Base-by-base conservation (phyloP, 345 rosid species). In the Hypericum androsaemum region DNA sequence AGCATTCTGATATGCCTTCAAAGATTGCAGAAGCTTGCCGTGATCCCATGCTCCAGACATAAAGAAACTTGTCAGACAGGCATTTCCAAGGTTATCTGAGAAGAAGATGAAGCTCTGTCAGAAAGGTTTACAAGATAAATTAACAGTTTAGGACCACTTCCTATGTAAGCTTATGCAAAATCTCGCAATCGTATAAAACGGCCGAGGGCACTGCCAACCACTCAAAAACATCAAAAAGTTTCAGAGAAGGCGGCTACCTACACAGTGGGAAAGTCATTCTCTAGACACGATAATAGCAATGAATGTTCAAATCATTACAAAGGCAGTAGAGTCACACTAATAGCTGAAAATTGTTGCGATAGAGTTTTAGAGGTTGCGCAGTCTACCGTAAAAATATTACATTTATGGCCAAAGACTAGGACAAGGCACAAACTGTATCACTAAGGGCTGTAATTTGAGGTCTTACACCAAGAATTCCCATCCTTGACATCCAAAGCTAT, bases 401-500 rank as follows among this genome's bases (percentile, higher is more conserved):
- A n/a, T n/a, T n/a, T n/a, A 49, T 35, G 50, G n/a, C 37, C 43
- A n/a, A n/a, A n/a, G n/a, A n/a, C n/a, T n/a, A n/a, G n/a, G n/a
- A 22, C 32, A 22, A 22, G 12, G 61, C 14, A 52, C 46, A 60
- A 35, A 49, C 39, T 14, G n/a, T 12, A 28, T 22, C 14, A 13
- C 22, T 28, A 12, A 49, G 47, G 43, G 10, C 37, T 41, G 10
- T 41, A n/a, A 38, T 47, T 38, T 12, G 28, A 32, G 32, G 53
- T 56, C 84, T 72, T 80, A 83, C 90, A 83, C 90, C 90, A 83
- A 62, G 84, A 80, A 64, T 71, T 66, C 28, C 90, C 90, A 69
- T 83, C 87, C 73, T 76, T 83, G 66, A 83, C 86, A 65, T 83
- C 90, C 71, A 83, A 66, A 46, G 77, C 39, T 44, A 83, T 76